Evolutionary conservation across 1,284 basidiomycete species (phyloP), one percentile per base, ranked within the genome.

Genomic region (Pseudozyma thailandica): DNA sequence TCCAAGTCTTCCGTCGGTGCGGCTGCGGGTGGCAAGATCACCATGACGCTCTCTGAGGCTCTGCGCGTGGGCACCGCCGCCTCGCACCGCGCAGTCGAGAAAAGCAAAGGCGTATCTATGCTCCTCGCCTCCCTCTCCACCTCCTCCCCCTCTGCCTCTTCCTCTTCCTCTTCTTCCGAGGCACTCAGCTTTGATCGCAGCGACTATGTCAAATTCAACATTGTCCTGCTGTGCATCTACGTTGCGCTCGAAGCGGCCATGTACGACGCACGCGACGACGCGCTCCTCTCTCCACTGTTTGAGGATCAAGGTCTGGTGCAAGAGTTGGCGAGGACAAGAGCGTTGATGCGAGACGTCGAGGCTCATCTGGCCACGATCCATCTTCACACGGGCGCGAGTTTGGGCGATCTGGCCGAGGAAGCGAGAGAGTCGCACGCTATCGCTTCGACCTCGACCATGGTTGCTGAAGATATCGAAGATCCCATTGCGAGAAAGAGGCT

Each of bases 191-290:
- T 78, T 16, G 54, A 58, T 8, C 30, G 75, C 2, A 33, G 49
- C 9, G 75, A 79, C 50, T 75, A 79, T 48, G 46, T 74, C 1
- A 50, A 57, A 8, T 77, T 74, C 49, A 57, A 76, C 38, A 48
- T 79, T 25, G 72, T 75, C 64, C 63, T 79, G 1, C 43, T 47
- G 7, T 70, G 57, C 54, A 50, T 79, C 47, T 79, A 79, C 38
- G 35, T 31, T 15, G 58, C 39, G 6, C 31, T 70, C 6, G 65
- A 70, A 21, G 50, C 65, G 3, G 9, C 15, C 16, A 20, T 69
- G 38, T 6, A 18, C 12, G 10, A 3, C 2, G n/a, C 46, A 9
- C 35, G 35, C 1, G 2, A 35, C 1, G 6, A 16, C 2, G 16
- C 21, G 8, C 21, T 60, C 8, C 6, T 68, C 2, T 9, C 4